These are phyloP conservation scores for Hymenochaete sp. DNA, from an alignment of 1,284 basidiomycete species.

Conservation along the genomic window DNA sequence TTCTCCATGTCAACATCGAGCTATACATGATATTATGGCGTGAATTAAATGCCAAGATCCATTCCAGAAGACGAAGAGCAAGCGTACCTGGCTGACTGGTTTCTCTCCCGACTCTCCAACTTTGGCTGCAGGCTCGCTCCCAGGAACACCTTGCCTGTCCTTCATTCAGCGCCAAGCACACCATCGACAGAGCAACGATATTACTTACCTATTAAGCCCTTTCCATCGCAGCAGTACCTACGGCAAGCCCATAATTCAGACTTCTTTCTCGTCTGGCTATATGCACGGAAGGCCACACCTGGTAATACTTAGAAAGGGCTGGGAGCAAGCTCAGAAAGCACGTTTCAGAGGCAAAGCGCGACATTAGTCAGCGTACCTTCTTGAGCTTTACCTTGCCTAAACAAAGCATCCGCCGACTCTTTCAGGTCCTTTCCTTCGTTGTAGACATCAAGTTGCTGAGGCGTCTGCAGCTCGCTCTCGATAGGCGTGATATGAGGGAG, in stretches of 20 bases:
- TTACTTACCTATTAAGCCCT: constrained; percentile 57
- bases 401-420: constrained; percentile 61
- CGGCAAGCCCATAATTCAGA: too few species aligned
- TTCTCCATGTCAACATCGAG: constrained; percentile 67
- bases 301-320: too few species aligned
- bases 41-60: background rate
- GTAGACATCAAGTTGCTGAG: too few species aligned
- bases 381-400: constrained; percentile 53
- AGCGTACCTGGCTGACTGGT: constrained; percentile 30
- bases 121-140: constrained; percentile 1
- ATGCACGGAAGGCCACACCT: too few species aligned
- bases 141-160: background rate
- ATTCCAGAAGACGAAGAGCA: too few species aligned
- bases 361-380: constrained; percentile 51
- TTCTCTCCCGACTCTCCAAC: constrained; percentile 22
- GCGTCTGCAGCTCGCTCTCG: too few species aligned
- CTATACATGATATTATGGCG: constrained; percentile 29
- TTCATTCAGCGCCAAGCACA: background rate
- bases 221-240: constrained; percentile 58
- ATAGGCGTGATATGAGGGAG: too few species aligned
- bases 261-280: too few species aligned
- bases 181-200: background rate
- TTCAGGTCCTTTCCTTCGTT: constrained; percentile 59
- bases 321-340: too few species aligned
- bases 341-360: too few species aligned